phyloP scores from a whole-genome alignment of 2,329 filamentous ascomycete species.

The Fusarium liriodendri region DNA sequence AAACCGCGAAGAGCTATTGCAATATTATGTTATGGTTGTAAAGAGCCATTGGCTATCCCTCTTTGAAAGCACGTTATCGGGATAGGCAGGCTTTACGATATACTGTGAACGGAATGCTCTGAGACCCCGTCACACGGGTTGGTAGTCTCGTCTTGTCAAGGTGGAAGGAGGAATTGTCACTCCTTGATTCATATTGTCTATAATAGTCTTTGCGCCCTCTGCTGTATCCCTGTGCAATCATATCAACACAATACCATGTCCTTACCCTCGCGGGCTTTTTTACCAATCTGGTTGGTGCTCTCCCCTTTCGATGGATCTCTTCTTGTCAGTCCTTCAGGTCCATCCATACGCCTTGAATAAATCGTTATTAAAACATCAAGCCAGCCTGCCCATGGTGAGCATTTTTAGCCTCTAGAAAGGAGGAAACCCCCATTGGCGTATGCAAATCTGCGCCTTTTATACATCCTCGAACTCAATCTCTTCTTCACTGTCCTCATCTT shows the following conservation, averaged over 20 bases:
- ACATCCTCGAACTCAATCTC: slow-evolving; percentile 71
- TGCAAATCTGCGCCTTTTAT: slow-evolving; percentile 30
- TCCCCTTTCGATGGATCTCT: background rate
- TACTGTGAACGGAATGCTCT: background rate
- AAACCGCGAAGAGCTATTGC: background rate
- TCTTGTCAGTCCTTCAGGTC: background rate
- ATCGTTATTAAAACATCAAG: background rate
- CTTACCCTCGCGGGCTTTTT: slow-evolving; percentile 11
- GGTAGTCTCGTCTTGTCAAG: background rate
- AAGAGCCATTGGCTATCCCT: background rate
- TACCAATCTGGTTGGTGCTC: background rate
- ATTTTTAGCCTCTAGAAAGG: background rate
- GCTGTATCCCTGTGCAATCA: background rate
- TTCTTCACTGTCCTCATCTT: slow-evolving; percentile 57
- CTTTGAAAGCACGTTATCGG: background rate
- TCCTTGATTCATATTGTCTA: background rate
- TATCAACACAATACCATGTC: background rate
- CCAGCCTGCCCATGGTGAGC: background rate
- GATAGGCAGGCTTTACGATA: background rate
- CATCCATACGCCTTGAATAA: background rate
- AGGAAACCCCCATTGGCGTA: background rate
- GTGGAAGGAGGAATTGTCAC: background rate
- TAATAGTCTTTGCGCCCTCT: background rate
- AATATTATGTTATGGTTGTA: background rate
- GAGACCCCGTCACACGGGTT: background rate